Evolutionary conservation across 768 basidiomycete genomes (phyloP).

Genomic region (Auriscalpium microsporum): DNA sequence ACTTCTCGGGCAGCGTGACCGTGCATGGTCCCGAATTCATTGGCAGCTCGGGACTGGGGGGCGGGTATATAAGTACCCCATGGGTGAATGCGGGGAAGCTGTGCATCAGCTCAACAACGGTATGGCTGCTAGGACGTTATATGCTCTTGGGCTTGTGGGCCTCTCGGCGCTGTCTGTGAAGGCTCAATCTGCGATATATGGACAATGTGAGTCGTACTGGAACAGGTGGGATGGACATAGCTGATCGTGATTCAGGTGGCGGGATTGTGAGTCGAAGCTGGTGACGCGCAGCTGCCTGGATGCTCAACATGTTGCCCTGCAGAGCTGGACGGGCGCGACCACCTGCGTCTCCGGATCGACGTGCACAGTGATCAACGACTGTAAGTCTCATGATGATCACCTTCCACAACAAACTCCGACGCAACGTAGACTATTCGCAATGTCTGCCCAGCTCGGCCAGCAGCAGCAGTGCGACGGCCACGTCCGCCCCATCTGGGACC

Average conservation of each 20-base stretch:
- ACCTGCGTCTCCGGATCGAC: slow-evolving; percentile 26
- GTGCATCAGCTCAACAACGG: not conserved
- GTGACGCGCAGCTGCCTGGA: not conserved
- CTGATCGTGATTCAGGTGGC: slow-evolving; percentile 6
- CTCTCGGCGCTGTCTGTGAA: slow-evolving; percentile 6
- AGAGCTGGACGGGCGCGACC: slow-evolving; percentile 29
- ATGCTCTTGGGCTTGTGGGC: slow-evolving; percentile 8
- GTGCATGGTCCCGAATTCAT: not conserved
- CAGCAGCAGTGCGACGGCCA: slow-evolving; percentile 4
- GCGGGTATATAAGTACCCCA: too few species aligned
- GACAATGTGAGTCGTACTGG: slow-evolving; percentile 11
- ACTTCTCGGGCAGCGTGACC: not conserved
- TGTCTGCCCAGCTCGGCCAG: slow-evolving; percentile 20
- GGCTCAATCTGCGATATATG: slow-evolving; percentile 9
- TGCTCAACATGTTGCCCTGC: not conserved
- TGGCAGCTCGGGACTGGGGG: too few species aligned
- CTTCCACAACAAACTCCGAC: not conserved
- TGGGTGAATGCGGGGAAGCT: not conserved
- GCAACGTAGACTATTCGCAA: slow-evolving; percentile 25
- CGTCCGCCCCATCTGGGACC: slow-evolving; percentile 1
- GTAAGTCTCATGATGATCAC: slow-evolving; percentile 16
- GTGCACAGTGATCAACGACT: slow-evolving; percentile 24
- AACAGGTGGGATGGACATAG: too few species aligned
- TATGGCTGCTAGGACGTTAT: slow-evolving; percentile 8
- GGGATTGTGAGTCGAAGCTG: slow-evolving; percentile 13